Conservation (phyloP, 306 rosid species). For the Gillenia trifoliata region DNA sequence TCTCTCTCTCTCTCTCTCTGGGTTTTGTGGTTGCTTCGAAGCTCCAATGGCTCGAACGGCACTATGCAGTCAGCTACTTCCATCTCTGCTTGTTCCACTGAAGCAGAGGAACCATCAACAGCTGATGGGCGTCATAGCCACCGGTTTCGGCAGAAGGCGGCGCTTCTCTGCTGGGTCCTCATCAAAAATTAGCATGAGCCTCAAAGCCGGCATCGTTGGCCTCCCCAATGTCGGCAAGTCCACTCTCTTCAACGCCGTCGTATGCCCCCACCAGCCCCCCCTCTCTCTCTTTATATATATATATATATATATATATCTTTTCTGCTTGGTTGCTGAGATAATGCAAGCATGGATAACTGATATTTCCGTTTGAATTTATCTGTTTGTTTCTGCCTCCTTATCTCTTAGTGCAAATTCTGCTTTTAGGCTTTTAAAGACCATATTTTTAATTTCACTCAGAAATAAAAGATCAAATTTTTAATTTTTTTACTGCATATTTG, state of each 20-base stretch:
- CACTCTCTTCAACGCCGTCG: constrained; percentile 95
- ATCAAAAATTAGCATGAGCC: constrained; percentile 82
- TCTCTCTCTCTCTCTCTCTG: not conserved
- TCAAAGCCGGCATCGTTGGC: constrained; percentile 92
- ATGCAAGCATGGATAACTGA: not conserved
- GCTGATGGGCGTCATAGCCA: constrained; percentile 22
- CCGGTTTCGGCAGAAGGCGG: constrained; percentile 29
- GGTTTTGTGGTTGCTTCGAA: not conserved
- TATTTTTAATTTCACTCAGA: too few relatives aligned
- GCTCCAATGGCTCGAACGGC: constrained; percentile 31
- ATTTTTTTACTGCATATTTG: not conserved
- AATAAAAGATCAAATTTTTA: not conserved
- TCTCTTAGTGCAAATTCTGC: too few relatives aligned
- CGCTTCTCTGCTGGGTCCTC: constrained; percentile 61
- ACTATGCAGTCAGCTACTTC: constrained; percentile 22
- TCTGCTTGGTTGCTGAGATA: not conserved
- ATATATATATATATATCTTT: too few relatives aligned
- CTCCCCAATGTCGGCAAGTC: constrained; percentile 98
- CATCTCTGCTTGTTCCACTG: constrained; percentile 44
- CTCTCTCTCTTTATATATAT: not conserved
- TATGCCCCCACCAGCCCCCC: constrained; percentile 25
- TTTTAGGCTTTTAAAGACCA: not conserved
- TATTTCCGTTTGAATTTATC: not conserved
- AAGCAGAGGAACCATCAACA: constrained; percentile 45
- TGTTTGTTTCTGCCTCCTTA: not conserved